These are phyloP conservation scores for Prunus yedoensis DNA, from an alignment of 331 rosid species.

Conservation along the genomic window DNA sequence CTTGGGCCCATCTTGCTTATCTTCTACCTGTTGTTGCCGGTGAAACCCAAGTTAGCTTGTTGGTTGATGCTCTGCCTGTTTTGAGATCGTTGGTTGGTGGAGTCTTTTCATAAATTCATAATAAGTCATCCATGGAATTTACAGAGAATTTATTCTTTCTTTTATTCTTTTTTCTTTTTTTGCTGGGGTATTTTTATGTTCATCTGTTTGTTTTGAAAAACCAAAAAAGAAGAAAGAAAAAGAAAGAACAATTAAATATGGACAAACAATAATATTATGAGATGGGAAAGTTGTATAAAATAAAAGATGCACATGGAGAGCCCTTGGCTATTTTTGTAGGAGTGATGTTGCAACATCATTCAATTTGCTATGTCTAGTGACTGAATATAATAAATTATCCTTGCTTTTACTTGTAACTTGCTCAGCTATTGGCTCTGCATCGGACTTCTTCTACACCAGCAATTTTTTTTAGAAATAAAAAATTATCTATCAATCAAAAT, in stretches of 20 bases:
- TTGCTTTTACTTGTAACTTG: background rate
- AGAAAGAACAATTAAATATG: background rate
- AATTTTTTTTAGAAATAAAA: background rate
- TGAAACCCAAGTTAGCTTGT: constrained; percentile 34
- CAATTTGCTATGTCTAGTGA: background rate
- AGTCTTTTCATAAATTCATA: constrained; percentile 27
- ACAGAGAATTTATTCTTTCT: too few relatives aligned
- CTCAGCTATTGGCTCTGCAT: background rate
- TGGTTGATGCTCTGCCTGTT: constrained; percentile 3
- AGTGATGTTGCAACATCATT: background rate
- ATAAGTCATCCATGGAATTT: background rate
- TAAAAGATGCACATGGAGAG: too few relatives aligned
- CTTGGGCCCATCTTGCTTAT: constrained; percentile 45
- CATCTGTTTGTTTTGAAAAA: too few relatives aligned
- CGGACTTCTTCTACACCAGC: background rate
- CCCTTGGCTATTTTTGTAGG: background rate
- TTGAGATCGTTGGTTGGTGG: constrained; percentile 1
- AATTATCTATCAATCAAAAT: constrained; percentile 17
- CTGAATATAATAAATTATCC: background rate
- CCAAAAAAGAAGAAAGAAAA: too few relatives aligned
- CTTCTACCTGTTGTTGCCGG: constrained; percentile 35
- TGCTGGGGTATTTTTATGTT: background rate
- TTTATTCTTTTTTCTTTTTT: background rate
- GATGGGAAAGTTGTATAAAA: background rate
- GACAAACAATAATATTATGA: background rate